Percentiles rank a stretch among this genome's conserved stretches.
These are phyloP conservation scores for Choiromyces venosus DNA, from an alignment of 495 filamentous ascomycete species.

Conservation along the genomic window DNA sequence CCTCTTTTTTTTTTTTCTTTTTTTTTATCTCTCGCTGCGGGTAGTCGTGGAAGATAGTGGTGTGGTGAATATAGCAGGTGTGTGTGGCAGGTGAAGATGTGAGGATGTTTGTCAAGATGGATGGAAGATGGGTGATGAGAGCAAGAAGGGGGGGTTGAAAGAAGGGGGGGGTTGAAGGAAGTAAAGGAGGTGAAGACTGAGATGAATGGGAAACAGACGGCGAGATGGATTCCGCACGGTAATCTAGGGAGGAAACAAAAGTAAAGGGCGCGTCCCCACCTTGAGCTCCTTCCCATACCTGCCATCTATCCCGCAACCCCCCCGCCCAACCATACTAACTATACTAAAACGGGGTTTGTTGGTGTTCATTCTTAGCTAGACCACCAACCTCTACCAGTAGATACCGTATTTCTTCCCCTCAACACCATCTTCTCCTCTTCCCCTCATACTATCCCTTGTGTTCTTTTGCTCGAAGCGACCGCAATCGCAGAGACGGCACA, in stretches of 20 bases:
- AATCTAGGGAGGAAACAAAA: background rate
- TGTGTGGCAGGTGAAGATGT: background rate
- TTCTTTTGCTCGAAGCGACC: background rate
- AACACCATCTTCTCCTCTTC: background rate
- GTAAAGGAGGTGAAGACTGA: background rate
- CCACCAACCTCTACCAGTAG: background rate
- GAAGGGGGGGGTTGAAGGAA: background rate
- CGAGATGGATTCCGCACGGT: background rate
- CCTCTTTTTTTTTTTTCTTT: slow-evolving; percentile 2
- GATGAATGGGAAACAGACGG: background rate
- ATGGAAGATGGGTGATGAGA: background rate
- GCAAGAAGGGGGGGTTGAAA: background rate
- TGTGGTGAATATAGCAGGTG: background rate
- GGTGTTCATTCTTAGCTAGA: background rate
- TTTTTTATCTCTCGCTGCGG: background rate
- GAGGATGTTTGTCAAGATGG: background rate
- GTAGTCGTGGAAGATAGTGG: background rate
- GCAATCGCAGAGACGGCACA: background rate
- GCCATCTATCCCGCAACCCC: background rate
- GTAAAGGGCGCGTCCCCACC: background rate
- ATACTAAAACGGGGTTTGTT: background rate
- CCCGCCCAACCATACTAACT: background rate
- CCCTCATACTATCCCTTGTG: background rate
- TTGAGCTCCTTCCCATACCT: background rate
- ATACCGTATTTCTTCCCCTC: background rate